Conservation (phyloP, 257 asterid species). For the Haberlea rhodopensis region DNA sequence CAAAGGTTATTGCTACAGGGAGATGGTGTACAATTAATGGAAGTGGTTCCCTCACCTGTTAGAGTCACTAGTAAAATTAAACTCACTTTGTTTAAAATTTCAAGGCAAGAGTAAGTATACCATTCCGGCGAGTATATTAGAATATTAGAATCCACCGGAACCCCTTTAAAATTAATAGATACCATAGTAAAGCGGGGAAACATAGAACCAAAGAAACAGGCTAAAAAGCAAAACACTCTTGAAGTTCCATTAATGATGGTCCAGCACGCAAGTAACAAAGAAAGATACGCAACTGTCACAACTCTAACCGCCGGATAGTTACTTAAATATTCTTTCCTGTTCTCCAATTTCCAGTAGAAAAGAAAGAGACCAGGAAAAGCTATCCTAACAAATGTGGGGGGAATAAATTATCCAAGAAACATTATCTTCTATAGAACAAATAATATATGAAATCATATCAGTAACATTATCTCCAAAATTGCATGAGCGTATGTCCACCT, state of each 20-base stretch:
- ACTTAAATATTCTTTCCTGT: not conserved
- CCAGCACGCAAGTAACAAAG: not conserved
- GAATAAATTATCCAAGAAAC: no score
- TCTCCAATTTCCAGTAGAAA: no score
- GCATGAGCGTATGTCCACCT: not conserved
- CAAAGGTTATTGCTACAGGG: slow-evolving; percentile 90
- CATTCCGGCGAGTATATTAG: slow-evolving; percentile 8
- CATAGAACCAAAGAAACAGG: not conserved
- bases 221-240: slow-evolving; percentile 1
- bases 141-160: slow-evolving; percentile 14
- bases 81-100: slow-evolving; percentile 16
- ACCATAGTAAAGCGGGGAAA: not conserved
- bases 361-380: no score
- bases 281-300: not conserved
- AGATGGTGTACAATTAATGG: slow-evolving; percentile 94
- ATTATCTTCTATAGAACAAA: no score
- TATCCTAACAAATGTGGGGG: no score
- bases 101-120: not conserved
- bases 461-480: no score
- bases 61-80: slow-evolving; percentile 25
- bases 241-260: not conserved
- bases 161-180: not conserved
- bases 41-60: slow-evolving; percentile 89
- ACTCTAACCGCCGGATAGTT: not conserved
- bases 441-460: no score